Evolutionary conservation across 495 filamentous ascomycete genomes (phyloP), one percentile per base, ranked within the genome.

Genomic region (Aspergillus sclerotiicarbonarius): DNA sequence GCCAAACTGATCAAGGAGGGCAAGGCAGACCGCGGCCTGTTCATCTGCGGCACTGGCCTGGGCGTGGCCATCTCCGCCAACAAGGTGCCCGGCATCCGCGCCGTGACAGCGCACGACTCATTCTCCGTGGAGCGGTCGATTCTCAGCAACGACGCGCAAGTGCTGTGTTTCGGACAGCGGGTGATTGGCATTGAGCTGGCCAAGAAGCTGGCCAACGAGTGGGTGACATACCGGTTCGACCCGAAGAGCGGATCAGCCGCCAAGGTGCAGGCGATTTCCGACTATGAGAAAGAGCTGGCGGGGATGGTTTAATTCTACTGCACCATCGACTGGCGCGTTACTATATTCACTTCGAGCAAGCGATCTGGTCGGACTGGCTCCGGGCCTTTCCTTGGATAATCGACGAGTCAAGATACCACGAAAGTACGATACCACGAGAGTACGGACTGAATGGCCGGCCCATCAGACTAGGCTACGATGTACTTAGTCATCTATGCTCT

Each of bases 11-110:
- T 92, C 58, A 79, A 76, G 20, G 76, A 80, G 29, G 90, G 90
- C 64, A 74, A 80, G 70, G 84, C 80, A 18, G 90, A 95, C 71
- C 85, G 90, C 33, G 90, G 89, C 2, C 80, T 95, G 44, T 81
- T 93, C 64, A 91, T 95, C 77, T 95, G 90, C 75, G 90, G 90
- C 10, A 95, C 90, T 5, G 90, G 90, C 3, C 80, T 95, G 29
- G 90, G 90, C 5, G 90, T 95, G 9, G 90, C 90, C 59, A 95
- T 95, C 70, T 73, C 82, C 20, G 90, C 90, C 67, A 95, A 95
- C 78, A 93, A 93, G 71, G 88, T 93, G 54, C 88, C 85, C 53
- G 90, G 90, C 16, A 85, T 95, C 60, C 80, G 90, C 43, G 90
- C 90, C 18, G 90, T 95, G 33, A 95, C 90, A 32, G 90, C 90